A percentile compares a stretch with the other conserved stretches of the same genome.
Evolutionary conservation across 140 eudicot genomes (phyloP).

Genomic region (Cichorium intybus): DNA sequence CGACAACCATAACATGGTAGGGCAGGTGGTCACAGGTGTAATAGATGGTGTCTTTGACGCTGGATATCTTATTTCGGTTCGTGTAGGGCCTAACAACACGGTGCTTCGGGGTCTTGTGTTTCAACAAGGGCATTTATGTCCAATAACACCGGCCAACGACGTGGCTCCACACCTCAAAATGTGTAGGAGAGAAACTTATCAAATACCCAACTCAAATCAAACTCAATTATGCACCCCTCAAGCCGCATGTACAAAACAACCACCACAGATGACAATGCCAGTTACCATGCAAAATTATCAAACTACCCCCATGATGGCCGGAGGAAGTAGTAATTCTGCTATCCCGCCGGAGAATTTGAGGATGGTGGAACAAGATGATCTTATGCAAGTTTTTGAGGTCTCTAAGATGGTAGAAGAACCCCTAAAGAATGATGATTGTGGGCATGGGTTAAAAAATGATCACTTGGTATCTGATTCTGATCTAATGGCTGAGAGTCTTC

Average conservation of each 20-base stretch:
- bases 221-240: constrained; percentile 22
- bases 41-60: constrained; percentile 75
- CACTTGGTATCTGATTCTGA: constrained; percentile 17
- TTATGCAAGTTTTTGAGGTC: constrained; percentile 63
- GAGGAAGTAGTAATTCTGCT: constrained; percentile 26
- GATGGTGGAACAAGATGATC: constrained; percentile 71
- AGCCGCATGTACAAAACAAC: constrained; percentile 27
- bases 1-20: constrained; percentile 47
- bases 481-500: constrained; percentile 23
- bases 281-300: constrained; percentile 30
- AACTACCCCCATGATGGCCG: constrained; percentile 26
- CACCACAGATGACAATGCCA: constrained; percentile 23
- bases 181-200: constrained; percentile 47
- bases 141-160: constrained; percentile 60
- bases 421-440: constrained; percentile 27
- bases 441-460: constrained; percentile 16
- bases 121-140: constrained; percentile 49
- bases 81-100: constrained; percentile 46
- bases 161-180: constrained; percentile 60
- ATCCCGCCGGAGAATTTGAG: constrained; percentile 33
- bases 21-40: constrained; percentile 63
- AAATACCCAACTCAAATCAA: constrained; percentile 37
- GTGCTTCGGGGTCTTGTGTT: constrained; percentile 68
- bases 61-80: constrained; percentile 68
- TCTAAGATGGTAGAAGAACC: constrained; percentile 33